Base-by-base conservation (phyloP, 208 protist species). In the Leishmania lainsoni region DNA sequence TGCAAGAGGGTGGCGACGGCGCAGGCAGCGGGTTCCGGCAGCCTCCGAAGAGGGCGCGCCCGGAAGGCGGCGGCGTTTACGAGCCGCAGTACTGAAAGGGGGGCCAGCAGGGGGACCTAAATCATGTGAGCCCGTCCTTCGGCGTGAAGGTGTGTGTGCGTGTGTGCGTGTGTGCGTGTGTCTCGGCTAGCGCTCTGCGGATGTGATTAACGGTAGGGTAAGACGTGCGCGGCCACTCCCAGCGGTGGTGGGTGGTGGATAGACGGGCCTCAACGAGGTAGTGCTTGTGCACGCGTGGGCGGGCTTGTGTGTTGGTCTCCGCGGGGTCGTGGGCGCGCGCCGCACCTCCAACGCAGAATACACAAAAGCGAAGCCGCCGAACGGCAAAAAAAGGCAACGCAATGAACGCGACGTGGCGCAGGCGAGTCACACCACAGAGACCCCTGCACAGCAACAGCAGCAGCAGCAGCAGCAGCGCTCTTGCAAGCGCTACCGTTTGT, bases 31-130 rank as follows among this genome's bases (percentile, higher is more conserved):
- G 81, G 17, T 85, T 85, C 22, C 81, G 81, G 1, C 81, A 81
- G 71, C 81, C 81, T 26, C 81, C 81, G 52, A 85, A 85, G 76
- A 76, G 81, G n/a, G 76, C 75, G 71, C 81, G 81, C 51, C 81
- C 78, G 20, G 81, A 85, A 5, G 81, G 76, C 26, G 76, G 63
- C 49, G 63, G 76, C 48, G 81, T 85, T 22, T 85, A 85, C 63
- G 81, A 85, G 51, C 81, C 76, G 32, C 81, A 81, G 71, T 85
- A 85, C 59, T 85, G 51, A 74, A 9, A 66, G 14, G 45, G n/a
- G 14, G 29, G n/a, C 26, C 48, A 22, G 58, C 10, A 35, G 48
- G 58, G 70, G 70, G 5, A 20, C 10, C n/a, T 17, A 71, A 3
- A 14, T 14, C 66, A 20, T 49, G 16, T 26, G 32, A n/a, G 32